Evolutionary conservation across 306 rosid species (phyloP), one percentile per base, ranked within the genome.

Genomic region (Citrullus colocynthis): DNA sequence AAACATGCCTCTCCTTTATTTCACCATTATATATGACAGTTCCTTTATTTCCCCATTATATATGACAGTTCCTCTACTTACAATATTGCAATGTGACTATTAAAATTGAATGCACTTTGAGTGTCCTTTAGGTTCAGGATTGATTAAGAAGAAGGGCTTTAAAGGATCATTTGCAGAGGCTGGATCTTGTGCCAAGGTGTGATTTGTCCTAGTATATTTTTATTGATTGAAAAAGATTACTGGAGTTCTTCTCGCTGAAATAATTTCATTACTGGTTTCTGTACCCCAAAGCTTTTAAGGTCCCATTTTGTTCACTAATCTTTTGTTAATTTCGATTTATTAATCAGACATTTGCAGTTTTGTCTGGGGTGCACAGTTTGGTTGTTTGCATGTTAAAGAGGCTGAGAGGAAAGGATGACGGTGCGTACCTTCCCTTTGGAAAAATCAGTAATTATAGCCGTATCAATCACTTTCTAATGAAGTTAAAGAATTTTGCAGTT

Each of bases 331-430:
- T 60, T 62, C 16, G 1, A 28, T 77, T 60, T 62, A 7, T 77
- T 32, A 37, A 65, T 73, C 84, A 95, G 98, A 95, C 97, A 32
- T 95, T 95, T 88, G 97, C 97, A 78, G 96, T 95, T 92, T 85
- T 95, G 87, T 88, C 98, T 78, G 98, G 98, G 84, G 97, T 95
- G 34, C 99, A 92, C 76, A 92, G 99, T 80, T 83, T 95, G 91
- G 99, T 95, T 81, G 90, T 89, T 75, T 95, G 99, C 91, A 86
- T 92, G 77, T 86, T 95, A 90, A 91, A 82, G 89, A 87, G 88
- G 85, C 86, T 95, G 60, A 84, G 99, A 78, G 99, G 99, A 87
- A 95, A 95, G 84, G 99, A 95, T 85, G 99, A 95, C 80, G 92
- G 97, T 92, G 84, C 71, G 63, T 78, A 36, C 49, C 51, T 77